Percentiles rank a stretch among this genome's conserved stretches.
phyloP scores from a whole-genome alignment of 2,329 filamentous ascomycete genomes.

The Calonectria pteridis region DNA sequence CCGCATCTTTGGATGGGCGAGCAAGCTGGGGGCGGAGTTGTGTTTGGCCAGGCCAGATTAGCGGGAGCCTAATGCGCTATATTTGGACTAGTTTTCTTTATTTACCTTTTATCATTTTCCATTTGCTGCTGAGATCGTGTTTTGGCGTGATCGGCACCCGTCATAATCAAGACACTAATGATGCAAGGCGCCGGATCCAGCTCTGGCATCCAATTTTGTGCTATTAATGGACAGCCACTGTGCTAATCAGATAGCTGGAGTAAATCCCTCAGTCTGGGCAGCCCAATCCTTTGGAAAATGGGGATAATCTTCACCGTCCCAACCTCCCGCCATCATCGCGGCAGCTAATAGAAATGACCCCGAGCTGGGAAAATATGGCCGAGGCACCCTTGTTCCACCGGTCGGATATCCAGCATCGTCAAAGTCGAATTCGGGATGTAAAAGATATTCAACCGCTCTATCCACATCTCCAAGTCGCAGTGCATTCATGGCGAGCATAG shows the following conservation, averaged over 20 bases:
- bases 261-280: neutral
- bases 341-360: neutral
- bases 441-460: neutral
- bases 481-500: neutral
- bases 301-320: neutral
- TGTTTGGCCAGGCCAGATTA: too few species aligned
- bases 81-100: too few species aligned
- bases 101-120: too few species aligned
- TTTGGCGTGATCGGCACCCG: too few species aligned
- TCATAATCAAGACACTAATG: too few species aligned
- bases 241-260: neutral
- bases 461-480: neutral
- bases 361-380: neutral
- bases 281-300: neutral
- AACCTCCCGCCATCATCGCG: neutral
- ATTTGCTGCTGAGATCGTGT: too few species aligned
- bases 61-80: too few species aligned
- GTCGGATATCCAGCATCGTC: conserved; percentile 2
- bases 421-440: neutral
- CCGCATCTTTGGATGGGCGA: too few species aligned
- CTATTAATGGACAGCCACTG: too few species aligned
- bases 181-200: too few species aligned
- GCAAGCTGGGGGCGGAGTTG: too few species aligned
- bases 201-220: too few species aligned
- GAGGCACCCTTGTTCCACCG: neutral